Evolutionary conservation across 371 early-diverging fungal genomes (phyloP).

Genomic region (Haplosporangium sp.): DNA sequence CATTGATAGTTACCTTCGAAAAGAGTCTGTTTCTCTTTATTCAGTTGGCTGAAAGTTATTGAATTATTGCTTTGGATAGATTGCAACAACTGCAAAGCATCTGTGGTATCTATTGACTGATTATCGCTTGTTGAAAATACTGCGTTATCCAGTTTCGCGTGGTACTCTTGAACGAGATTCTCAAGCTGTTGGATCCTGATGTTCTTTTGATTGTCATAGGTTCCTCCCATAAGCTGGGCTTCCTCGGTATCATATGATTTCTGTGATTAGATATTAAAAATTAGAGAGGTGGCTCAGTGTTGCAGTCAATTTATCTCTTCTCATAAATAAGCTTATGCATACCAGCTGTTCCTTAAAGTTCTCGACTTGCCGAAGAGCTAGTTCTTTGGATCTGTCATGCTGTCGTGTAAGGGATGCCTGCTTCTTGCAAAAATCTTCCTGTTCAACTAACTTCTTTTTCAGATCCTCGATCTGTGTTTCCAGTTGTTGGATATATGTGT

Average conservation of each 20-base stretch:
- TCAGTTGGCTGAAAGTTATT: constrained; percentile 15
- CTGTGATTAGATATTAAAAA: constrained; percentile 31
- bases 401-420: constrained; percentile 23
- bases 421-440: constrained; percentile 33
- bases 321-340: neutral
- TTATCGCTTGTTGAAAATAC: neutral
- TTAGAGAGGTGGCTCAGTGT: neutral
- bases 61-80: constrained; percentile 14
- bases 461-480: constrained; percentile 29
- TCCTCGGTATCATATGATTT: constrained; percentile 77
- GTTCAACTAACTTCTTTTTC: constrained; percentile 18
- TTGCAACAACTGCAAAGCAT: constrained; percentile 15
- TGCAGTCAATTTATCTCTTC: neutral
- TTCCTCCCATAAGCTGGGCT: constrained; percentile 55
- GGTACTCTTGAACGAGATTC: constrained; percentile 67
- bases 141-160: constrained; percentile 53
- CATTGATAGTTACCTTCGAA: constrained; percentile 28
- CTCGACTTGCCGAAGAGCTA: constrained; percentile 48
- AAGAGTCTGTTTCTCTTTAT: constrained; percentile 20
- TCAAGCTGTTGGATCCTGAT: constrained; percentile 73
- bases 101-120: neutral
- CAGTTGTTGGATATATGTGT: constrained; percentile 17
- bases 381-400: constrained; percentile 35
- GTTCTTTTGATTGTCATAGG: constrained; percentile 68
- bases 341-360: constrained; percentile 44